Conservation (phyloP, 805 yeast species). For the Brettanomyces nanus region DNA sequence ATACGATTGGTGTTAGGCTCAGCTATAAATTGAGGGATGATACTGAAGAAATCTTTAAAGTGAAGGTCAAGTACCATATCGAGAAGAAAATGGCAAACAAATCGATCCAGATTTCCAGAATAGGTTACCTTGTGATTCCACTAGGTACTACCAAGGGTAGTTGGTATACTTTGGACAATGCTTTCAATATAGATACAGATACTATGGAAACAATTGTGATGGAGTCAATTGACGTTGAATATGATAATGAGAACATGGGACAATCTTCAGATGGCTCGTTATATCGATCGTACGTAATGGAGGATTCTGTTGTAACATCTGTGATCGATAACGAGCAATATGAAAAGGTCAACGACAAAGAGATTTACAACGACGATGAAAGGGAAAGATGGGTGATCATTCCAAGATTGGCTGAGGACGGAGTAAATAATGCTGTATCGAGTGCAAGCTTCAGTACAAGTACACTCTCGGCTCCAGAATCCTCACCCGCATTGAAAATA, state of each 20-base stretch:
- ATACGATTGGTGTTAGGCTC: constrained; percentile 19
- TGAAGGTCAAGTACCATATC: constrained; percentile 26
- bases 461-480: neutral
- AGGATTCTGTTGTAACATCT: constrained; percentile 16
- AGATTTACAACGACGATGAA: constrained; percentile 18
- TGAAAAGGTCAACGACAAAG: constrained; percentile 19
- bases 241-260: constrained; percentile 11
- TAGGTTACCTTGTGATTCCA: constrained; percentile 26
- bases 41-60: constrained; percentile 21
- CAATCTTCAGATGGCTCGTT: neutral
- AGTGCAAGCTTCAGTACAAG: neutral
- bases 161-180: constrained; percentile 20
- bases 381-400: constrained; percentile 23
- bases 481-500: constrained; percentile 12
- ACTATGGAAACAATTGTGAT: constrained; percentile 16
- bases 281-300: constrained; percentile 10
- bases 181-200: constrained; percentile 13
- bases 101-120: constrained; percentile 20
- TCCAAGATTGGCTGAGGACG: constrained; percentile 6
- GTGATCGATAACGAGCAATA: constrained; percentile 22
- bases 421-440: neutral
- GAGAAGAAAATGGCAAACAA: constrained; percentile 23
- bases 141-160: constrained; percentile 16
- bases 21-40: constrained; percentile 15
- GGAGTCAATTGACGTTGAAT: constrained; percentile 13